phyloP scores from a whole-genome alignment of 768 basidiomycete species.

The Paxillus involutus region DNA sequence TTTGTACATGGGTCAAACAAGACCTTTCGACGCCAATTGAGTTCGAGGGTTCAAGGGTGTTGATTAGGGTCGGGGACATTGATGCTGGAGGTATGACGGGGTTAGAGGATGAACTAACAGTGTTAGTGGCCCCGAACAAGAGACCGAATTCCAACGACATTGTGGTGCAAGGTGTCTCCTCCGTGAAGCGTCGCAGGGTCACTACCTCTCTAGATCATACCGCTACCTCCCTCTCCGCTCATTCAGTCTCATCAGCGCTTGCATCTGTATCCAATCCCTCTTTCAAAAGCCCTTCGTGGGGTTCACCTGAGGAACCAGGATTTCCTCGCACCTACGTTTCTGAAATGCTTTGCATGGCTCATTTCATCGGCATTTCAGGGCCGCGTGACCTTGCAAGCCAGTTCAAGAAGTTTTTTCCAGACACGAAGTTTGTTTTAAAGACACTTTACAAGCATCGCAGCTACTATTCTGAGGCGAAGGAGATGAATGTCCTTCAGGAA shows the following conservation, averaged over 20 bases:
- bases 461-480: neutral
- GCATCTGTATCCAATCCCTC: neutral
- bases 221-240: neutral
- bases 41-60: neutral
- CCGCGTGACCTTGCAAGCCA: neutral
- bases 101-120: neutral
- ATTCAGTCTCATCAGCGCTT: neutral
- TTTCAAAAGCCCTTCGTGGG: neutral
- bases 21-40: neutral
- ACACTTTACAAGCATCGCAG: neutral
- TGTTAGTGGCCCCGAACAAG: neutral
- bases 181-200: neutral
- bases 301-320: neutral
- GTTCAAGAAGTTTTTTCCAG: neutral
- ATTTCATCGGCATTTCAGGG: neutral
- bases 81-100: neutral
- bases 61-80: neutral
- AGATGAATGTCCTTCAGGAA: neutral
- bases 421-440: neutral
- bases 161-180: neutral
- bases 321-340: neutral
- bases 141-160: neutral
- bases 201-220: neutral
- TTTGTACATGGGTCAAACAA: neutral
- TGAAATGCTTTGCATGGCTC: neutral